Evolutionary conservation across 2,329 filamentous ascomycete species (phyloP), one percentile per base, ranked within the genome.

Genomic region (Aspergillus clavatus): DNA sequence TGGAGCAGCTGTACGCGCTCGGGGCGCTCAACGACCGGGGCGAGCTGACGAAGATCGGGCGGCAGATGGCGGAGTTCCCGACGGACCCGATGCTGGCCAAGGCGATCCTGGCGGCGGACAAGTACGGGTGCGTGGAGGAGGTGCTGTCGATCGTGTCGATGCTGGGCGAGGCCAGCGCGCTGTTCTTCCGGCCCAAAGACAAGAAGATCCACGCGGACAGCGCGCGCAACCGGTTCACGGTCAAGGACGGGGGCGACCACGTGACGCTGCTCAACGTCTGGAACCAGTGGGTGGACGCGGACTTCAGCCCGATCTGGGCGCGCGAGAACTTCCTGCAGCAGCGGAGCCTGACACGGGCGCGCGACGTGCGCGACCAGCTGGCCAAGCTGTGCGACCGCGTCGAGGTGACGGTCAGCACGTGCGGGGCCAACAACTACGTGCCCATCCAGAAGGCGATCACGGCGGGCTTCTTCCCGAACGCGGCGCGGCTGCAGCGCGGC

Each of bases 201-300:
- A 96, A 97, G 75, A 95, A 95, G 66, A 85, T 96, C 22, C 88
- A 96, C 60, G 93, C 93, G 10, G 91, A 98, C 66, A 88, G 86
- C 50, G 93, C 93, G 0, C 83, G 89, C 11, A 84, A 86, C 27
- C 82, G 91, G 1, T 97, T 97, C 69, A 95, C 89, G 0, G 76
- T 91, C 63, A 88, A 89, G 57, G 89, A 94, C 50, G 90, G 90
- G 27, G 93, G 93, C 33, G 93, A 98, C 63, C 87, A 95, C 58
- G 65, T 93, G 4, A 89, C 88, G 0, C 79, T 95, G 1, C 80
- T 97, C 38, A 95, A 95, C 60, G 85, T 98, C 57, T 98, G 85
- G 83, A 91, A 93, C 58, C 87, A 95, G 65, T 98, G 89, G 86
- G 87, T 90, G 1, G 91, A 97, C 62, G 84, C 82, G 39, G 91